phyloP scores from a whole-genome alignment of 2,329 filamentous ascomycete genomes.

The Cytospora piceae region DNA sequence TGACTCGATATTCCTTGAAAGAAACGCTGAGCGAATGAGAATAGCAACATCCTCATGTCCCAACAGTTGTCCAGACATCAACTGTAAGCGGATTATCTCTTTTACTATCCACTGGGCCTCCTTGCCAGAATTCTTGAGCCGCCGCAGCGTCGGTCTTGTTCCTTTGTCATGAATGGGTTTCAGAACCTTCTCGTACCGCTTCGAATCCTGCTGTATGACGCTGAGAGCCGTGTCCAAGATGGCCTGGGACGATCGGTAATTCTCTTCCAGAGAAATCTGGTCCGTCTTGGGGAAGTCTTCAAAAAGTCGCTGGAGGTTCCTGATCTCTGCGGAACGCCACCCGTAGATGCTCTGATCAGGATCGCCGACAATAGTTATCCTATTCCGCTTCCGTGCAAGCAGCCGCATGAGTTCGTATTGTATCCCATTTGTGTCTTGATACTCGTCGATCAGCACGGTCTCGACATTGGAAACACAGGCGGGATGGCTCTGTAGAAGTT shows the following conservation, averaged over 20 bases:
- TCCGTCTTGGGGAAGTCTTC: constrained; percentile 76
- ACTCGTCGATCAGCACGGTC: constrained; percentile 92
- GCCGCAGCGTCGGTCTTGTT: constrained; percentile 78
- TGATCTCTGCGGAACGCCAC: constrained; percentile 90
- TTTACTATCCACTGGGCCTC: constrained; percentile 90
- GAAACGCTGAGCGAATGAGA: constrained; percentile 78
- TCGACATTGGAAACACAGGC: constrained; percentile 87
- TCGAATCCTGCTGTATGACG: constrained; percentile 88
- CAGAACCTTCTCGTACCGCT: constrained; percentile 78
- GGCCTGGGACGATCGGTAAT: constrained; percentile 87
- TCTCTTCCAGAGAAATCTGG: constrained; percentile 86
- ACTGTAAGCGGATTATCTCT: constrained; percentile 73
- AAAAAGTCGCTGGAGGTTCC: constrained; percentile 81
- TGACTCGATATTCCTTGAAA: constrained; percentile 86
- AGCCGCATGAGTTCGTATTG: constrained; percentile 95
- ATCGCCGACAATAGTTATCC: constrained; percentile 95
- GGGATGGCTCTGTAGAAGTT: constrained; percentile 74
- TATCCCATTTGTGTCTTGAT: constrained; percentile 94
- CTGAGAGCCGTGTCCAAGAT: constrained; percentile 80
- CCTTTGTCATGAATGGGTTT: constrained; percentile 80
- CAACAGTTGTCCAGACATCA: constrained; percentile 75
- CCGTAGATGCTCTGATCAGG: constrained; percentile 98
- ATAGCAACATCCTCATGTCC: constrained; percentile 81
- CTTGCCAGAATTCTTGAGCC: constrained; percentile 66
- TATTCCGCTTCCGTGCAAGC: constrained; percentile 71